Percentiles rank a stretch among this genome's conserved stretches.
Evolutionary conservation across 192 early-diverging fungal genomes (phyloP).

Genomic region (Backusella psychrophila): DNA sequence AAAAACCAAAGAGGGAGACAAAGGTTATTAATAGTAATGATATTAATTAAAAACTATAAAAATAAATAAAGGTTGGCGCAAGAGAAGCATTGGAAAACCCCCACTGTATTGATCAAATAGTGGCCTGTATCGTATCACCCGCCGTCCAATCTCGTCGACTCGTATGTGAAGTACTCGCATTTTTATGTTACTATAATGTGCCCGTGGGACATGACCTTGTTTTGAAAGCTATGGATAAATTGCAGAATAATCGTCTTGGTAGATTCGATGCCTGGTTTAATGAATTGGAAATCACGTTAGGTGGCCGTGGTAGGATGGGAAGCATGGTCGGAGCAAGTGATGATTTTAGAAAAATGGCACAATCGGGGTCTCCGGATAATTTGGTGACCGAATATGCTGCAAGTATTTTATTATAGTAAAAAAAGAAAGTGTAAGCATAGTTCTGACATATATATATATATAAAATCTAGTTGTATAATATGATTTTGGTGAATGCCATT

Average conservation of each 20-base stretch:
- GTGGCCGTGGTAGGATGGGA: slow-evolving; percentile 76
- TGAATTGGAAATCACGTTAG: slow-evolving; percentile 62
- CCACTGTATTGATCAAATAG: slow-evolving; percentile 66
- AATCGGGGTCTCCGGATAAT: slow-evolving; percentile 53
- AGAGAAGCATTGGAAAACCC: slow-evolving; percentile 71
- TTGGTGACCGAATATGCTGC: slow-evolving; percentile 71
- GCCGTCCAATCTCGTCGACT: slow-evolving; percentile 65
- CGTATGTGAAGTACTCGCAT: slow-evolving; percentile 75
- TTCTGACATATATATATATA: not conserved
- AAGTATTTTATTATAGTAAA: not conserved
- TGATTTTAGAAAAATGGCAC: slow-evolving; percentile 64
- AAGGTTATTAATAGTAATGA: not conserved
- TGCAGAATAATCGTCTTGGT: slow-evolving; percentile 62
- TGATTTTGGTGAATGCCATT: slow-evolving; percentile 75
- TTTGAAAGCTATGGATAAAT: slow-evolving; percentile 69
- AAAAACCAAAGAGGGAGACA: not conserved
- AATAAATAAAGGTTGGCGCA: slow-evolving; percentile 54
- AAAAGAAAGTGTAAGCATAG: not conserved
- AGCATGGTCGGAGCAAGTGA: slow-evolving; percentile 73
- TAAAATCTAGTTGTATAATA: slow-evolving; percentile 53
- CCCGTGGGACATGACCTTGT: slow-evolving; percentile 72
- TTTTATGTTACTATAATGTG: slow-evolving; percentile 72
- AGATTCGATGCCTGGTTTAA: slow-evolving; percentile 78
- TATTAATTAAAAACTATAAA: not conserved
- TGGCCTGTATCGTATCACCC: slow-evolving; percentile 70